These are phyloP conservation scores for Monosporascus cannonballus DNA, from an alignment of 2,329 filamentous ascomycete species.

Conservation along the genomic window DNA sequence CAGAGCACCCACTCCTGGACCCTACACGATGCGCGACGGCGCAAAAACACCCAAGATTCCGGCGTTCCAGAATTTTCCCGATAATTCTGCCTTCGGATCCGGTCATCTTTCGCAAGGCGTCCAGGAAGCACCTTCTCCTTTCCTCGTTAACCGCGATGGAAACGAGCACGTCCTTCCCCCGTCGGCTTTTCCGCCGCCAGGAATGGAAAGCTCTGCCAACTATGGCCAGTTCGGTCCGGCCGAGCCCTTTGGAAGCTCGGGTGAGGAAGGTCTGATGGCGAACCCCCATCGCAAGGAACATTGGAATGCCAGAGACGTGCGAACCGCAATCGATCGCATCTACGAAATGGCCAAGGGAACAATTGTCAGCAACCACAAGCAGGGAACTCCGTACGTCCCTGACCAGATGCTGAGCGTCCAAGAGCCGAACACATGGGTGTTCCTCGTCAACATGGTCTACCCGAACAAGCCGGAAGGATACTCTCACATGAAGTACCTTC, in stretches of 20 bases:
- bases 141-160: no score
- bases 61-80: neutral
- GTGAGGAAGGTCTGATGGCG: neutral
- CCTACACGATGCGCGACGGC: neutral
- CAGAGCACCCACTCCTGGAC: no score
- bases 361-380: slow-evolving; percentile 18
- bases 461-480: slow-evolving; percentile 12
- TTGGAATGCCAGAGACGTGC: slow-evolving; percentile 20
- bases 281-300: slow-evolving; percentile 16
- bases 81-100: no score
- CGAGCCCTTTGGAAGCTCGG: neutral
- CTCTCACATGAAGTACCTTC: slow-evolving; percentile 18
- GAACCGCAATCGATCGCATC: slow-evolving; percentile 17
- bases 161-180: no score
- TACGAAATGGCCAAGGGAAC: slow-evolving; percentile 22
- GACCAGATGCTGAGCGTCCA: slow-evolving; percentile 8
- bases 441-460: slow-evolving; percentile 18
- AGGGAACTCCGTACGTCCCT: slow-evolving; percentile 8
- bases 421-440: slow-evolving; percentile 21
- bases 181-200: neutral
- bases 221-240: neutral
- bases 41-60: neutral
- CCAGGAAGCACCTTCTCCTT: no score
- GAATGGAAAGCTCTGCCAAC: neutral
- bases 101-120: no score